A percentile compares a stretch with the other conserved stretches of the same genome.
Evolutionary conservation across 257 asterid species (phyloP).

Genomic region (Salvia rosmarinus): DNA sequence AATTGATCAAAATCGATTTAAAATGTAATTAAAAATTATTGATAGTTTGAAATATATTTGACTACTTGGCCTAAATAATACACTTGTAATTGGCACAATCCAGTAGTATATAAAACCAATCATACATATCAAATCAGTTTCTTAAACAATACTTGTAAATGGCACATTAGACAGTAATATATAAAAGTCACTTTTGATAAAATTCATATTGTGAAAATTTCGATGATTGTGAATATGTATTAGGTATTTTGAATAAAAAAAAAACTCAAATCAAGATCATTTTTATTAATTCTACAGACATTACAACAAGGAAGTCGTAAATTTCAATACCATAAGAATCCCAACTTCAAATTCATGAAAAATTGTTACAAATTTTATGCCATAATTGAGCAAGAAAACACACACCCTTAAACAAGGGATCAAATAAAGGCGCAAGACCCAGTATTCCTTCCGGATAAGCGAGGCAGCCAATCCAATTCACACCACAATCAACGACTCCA

Average conservation of each 20-base stretch:
- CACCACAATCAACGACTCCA: conserved; percentile 17
- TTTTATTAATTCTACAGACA: conserved; percentile 40
- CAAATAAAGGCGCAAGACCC: conserved; percentile 7
- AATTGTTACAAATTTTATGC: neutral
- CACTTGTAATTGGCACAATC: no score
- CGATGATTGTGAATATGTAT: no score
- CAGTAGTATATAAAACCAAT: no score
- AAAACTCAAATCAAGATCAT: conserved; percentile 17
- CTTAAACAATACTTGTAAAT: no score
- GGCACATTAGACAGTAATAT: no score
- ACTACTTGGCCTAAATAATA: no score
- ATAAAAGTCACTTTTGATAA: no score
- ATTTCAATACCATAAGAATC: conserved; percentile 22
- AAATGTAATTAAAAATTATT: no score
- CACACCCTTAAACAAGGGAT: conserved; percentile 32
- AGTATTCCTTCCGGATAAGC: conserved; percentile 37
- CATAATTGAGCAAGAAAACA: conserved; percentile 45
- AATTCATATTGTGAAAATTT: no score
- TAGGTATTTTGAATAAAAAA: neutral
- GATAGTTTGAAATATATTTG: no score
- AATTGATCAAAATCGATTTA: no score
- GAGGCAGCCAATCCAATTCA: conserved; percentile 44
- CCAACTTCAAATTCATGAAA: conserved; percentile 14
- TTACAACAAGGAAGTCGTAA: conserved; percentile 32
- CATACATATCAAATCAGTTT: no score